Evolutionary conservation across 192 early-diverging fungal genomes (phyloP).

Genomic region (Chytriomyces sp.): DNA sequence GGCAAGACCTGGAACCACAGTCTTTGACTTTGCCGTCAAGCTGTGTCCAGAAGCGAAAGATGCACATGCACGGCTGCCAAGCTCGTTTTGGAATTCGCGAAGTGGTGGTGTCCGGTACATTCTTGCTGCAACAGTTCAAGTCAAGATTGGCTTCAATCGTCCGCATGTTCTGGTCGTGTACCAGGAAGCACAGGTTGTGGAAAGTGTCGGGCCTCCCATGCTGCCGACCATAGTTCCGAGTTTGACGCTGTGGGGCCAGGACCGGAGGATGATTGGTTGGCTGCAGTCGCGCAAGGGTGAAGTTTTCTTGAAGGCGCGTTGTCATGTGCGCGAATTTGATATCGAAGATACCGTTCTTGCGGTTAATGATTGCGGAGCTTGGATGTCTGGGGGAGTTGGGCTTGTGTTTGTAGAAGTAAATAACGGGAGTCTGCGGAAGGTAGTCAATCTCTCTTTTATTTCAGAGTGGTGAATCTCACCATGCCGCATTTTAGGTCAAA

Average conservation of each 20-base stretch:
- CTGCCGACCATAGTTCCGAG: conserved; percentile 23
- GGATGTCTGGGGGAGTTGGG: conserved; percentile 43
- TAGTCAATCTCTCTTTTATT: conserved; percentile 18
- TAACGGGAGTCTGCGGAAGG: conserved; percentile 44
- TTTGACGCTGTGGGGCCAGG: conserved; percentile 16
- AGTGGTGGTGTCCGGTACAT: conserved; percentile 56
- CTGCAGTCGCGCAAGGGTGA: conserved; percentile 44
- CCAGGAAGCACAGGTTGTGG: conserved; percentile 43
- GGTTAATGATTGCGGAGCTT: conserved; percentile 8
- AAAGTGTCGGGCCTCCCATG: conserved; percentile 30
- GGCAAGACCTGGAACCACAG: conserved; percentile 44
- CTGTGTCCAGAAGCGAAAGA: conserved; percentile 20
- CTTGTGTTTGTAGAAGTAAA: conserved; percentile 46
- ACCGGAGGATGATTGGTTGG: conserved; percentile 29
- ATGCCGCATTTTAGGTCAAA: conserved; percentile 30
- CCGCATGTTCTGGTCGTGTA: conserved; percentile 27
- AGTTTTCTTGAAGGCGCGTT: conserved; percentile 36
- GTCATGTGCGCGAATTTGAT: conserved; percentile 30
- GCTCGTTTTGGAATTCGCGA: conserved; percentile 45
- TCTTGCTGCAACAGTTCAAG: conserved; percentile 41
- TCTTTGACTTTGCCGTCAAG: conserved; percentile 43
- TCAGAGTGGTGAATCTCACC: neutral
- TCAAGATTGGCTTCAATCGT: conserved; percentile 35
- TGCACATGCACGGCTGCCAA: conserved; percentile 42
- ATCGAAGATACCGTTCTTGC: neutral